These are phyloP conservation scores for Penicillium salamii DNA, from an alignment of 495 filamentous ascomycete species.

Conservation along the genomic window DNA sequence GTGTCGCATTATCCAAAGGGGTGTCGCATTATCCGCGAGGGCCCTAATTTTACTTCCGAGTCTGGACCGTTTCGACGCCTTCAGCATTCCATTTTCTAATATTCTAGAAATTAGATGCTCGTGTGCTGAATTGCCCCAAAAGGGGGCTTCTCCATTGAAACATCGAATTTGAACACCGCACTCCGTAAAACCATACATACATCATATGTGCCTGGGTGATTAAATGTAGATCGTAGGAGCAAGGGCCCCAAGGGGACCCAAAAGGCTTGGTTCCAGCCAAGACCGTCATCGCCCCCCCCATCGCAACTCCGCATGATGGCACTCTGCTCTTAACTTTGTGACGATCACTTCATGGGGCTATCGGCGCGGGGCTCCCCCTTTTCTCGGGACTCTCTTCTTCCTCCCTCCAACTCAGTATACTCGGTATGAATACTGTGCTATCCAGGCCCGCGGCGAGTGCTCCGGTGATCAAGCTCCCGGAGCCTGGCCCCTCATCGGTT, in stretches of 20 bases:
- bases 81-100: too few species aligned
- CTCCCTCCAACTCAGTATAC: conserved; percentile 13
- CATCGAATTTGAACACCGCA: too few species aligned
- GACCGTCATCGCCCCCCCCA: conserved; percentile 8
- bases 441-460: conserved; percentile 27
- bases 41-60: too few species aligned
- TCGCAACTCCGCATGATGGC: conserved; percentile 11
- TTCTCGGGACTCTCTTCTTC: conserved; percentile 5
- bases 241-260: neutral
- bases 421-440: conserved; percentile 26
- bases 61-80: too few species aligned
- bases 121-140: too few species aligned
- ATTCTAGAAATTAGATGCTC: too few species aligned
- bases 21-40: too few species aligned
- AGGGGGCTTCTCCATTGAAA: too few species aligned
- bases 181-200: too few species aligned
- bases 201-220: too few species aligned
- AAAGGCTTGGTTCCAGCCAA: conserved; percentile 10
- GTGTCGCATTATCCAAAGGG: too few species aligned
- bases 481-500: conserved; percentile 13
- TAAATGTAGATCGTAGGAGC: conserved; percentile 3
- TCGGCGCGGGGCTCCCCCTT: conserved; percentile 20
- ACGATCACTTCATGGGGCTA: neutral
- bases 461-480: conserved; percentile 31
- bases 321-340: neutral